phyloP scores from a whole-genome alignment of 1,284 basidiomycete genomes.

The Peniophora sp. region DNA sequence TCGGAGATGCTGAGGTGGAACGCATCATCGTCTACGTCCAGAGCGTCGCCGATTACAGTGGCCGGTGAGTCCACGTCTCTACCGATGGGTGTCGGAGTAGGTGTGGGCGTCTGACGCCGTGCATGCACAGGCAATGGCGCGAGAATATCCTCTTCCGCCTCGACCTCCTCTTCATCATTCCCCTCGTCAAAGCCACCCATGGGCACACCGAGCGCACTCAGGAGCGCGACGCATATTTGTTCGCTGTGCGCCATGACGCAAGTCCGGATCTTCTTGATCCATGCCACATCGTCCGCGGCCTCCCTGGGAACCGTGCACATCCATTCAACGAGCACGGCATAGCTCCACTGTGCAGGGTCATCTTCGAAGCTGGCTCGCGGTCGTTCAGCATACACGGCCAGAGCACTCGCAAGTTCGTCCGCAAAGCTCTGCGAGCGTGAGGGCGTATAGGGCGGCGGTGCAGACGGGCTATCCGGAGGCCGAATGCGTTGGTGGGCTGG shows the following conservation, averaged over 20 bases:
- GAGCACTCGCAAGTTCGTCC: neutral
- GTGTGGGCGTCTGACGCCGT: neutral
- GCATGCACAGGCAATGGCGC: neutral
- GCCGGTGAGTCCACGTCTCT: constrained; percentile 1
- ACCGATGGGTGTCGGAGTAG: neutral
- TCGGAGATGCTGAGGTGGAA: constrained; percentile 11
- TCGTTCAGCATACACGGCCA: neutral
- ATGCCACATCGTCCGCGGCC: constrained; percentile 19
- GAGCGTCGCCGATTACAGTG: constrained; percentile 16
- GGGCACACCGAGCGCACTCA: constrained; percentile 25
- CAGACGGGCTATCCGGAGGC: neutral
- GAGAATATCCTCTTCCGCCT: neutral
- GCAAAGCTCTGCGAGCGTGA: neutral
- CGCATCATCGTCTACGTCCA: constrained; percentile 16
- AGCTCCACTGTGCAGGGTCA: constrained; percentile 22
- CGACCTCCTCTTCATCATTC: too few species aligned
- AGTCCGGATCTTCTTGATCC: constrained; percentile 18
- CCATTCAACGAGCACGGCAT: constrained; percentile 19
- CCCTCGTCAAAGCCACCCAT: constrained; percentile 10
- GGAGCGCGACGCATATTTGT: constrained; percentile 25
- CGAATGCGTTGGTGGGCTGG: constrained; percentile 10
- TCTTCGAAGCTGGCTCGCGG: constrained; percentile 1
- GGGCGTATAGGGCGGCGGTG: neutral
- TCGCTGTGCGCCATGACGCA: constrained; percentile 25
- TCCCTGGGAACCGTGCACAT: constrained; percentile 19